phyloP scores from a whole-genome alignment of 768 basidiomycete genomes.

The Boletus rubescentipes region DNA sequence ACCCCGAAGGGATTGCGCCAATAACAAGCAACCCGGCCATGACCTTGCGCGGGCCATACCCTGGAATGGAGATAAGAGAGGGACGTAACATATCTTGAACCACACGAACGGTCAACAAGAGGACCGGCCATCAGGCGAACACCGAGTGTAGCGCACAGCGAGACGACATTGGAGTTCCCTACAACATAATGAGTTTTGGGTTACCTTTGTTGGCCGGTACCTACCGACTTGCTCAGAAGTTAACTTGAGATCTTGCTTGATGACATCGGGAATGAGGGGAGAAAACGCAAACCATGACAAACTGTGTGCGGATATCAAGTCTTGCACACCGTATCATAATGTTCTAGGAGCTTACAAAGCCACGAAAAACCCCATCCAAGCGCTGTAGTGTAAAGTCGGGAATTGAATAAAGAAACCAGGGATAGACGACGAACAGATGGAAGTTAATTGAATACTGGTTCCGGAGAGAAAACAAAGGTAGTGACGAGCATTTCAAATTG shows the following conservation, averaged over 20 bases:
- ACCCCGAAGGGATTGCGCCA: constrained; percentile 6
- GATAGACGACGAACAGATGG: constrained; percentile 2
- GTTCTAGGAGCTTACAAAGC: constrained; percentile 1
- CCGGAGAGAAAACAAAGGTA: constrained; percentile 2
- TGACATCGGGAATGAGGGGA: constrained; percentile 57
- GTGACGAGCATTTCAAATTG: constrained; percentile 4
- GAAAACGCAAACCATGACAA: constrained; percentile 59
- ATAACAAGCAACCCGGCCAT: constrained; percentile 7
- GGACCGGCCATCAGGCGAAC: constrained; percentile 51
- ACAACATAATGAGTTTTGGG: background rate
- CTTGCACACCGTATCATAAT: background rate
- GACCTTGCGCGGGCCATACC: constrained; percentile 8
- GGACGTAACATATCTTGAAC: too few species aligned
- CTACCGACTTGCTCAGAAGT: constrained; percentile 44
- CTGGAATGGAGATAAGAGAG: background rate
- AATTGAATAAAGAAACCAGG: background rate
- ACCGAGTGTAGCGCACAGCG: constrained; percentile 47
- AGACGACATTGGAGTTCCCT: constrained; percentile 51
- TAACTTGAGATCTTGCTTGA: constrained; percentile 51
- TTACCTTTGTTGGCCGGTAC: background rate
- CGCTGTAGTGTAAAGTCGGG: background rate
- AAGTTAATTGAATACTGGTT: constrained; percentile 10
- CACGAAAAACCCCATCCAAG: constrained; percentile 6
- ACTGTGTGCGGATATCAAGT: constrained; percentile 11
- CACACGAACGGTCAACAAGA: constrained; percentile 41